phyloP scores from a whole-genome alignment of 148 eudicot genomes.

The Rhododendron molle region DNA sequence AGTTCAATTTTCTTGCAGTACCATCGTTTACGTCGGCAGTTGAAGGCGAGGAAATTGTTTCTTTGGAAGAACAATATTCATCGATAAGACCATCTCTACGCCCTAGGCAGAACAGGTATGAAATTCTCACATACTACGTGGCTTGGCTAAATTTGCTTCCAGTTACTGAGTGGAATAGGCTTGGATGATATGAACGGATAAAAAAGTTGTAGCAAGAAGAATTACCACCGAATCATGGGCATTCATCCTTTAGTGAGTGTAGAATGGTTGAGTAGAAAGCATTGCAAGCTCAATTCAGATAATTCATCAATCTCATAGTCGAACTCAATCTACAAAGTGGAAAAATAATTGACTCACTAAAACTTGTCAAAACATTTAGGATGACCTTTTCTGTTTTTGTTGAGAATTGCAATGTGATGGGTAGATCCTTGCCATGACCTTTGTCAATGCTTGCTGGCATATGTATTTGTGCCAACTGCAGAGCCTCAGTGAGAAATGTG shows the following conservation, averaged over 20 bases:
- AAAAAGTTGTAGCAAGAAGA: not conserved
- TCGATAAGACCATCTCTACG: slow-evolving; percentile 41
- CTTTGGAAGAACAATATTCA: slow-evolving; percentile 42
- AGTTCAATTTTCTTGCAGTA: slow-evolving; percentile 16
- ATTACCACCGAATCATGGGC: not conserved
- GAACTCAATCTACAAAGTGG: not conserved
- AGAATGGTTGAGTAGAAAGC: not conserved
- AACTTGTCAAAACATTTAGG: not conserved
- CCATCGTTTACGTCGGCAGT: slow-evolving; percentile 26
- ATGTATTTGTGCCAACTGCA: not conserved
- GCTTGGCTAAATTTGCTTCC: not conserved
- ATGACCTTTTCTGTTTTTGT: not conserved
- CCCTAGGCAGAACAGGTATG: slow-evolving; percentile 66
- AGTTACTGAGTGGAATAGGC: not conserved
- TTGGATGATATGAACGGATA: not conserved
- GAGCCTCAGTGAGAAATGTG: not conserved
- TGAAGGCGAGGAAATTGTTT: slow-evolving; percentile 55
- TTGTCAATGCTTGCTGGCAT: not conserved
- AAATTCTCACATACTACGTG: not conserved
- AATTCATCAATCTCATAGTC: not conserved
- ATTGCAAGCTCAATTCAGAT: not conserved
- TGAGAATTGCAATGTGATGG: not conserved
- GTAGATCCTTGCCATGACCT: not conserved
- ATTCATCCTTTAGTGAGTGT: not conserved
- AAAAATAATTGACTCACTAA: not conserved